Conservation (phyloP, 1,139 yeast genomes). For the Debaryomyces udenii region DNA sequence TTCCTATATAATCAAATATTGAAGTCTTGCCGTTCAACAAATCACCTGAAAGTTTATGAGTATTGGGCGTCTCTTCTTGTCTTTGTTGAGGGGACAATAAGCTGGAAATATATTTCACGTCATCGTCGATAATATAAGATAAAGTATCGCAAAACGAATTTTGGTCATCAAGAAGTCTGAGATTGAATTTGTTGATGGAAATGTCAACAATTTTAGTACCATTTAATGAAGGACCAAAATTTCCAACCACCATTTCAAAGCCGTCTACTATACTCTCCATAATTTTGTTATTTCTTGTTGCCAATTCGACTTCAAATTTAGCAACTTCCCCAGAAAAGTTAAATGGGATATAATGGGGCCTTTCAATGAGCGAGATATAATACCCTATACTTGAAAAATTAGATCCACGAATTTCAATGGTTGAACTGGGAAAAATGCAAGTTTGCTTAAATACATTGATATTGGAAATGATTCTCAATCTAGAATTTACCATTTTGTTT, state of each 20-base stretch:
- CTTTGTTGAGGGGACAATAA: neutral
- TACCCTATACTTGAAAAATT: constrained; percentile 12
- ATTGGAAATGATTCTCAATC: constrained; percentile 14
- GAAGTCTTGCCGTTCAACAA: neutral
- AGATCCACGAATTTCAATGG: constrained; percentile 12
- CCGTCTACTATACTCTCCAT: constrained; percentile 13
- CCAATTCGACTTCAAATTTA: constrained; percentile 12
- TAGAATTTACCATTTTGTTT: neutral
- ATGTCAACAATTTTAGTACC: constrained; percentile 20
- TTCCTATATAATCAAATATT: constrained; percentile 8
- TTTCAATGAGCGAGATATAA: neutral
- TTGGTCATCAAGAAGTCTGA: constrained; percentile 19
- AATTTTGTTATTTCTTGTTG: constrained; percentile 15
- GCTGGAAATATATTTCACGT: constrained; percentile 22
- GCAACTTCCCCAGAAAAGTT: constrained; percentile 14
- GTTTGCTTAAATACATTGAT: constrained; percentile 19
- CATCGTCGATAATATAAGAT: constrained; percentile 20
- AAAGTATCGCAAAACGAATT: constrained; percentile 11
- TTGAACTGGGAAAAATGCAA: constrained; percentile 16
- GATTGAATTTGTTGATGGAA: constrained; percentile 15
- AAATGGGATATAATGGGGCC: constrained; percentile 8
- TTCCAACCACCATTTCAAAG: constrained; percentile 16
- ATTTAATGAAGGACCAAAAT: constrained; percentile 17
- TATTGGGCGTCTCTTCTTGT: neutral
- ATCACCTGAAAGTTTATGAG: neutral